Evolutionary conservation across 2,329 filamentous ascomycete genomes (phyloP), one percentile per base, ranked within the genome.

Genomic region (Hymenoscyphus occultus): DNA sequence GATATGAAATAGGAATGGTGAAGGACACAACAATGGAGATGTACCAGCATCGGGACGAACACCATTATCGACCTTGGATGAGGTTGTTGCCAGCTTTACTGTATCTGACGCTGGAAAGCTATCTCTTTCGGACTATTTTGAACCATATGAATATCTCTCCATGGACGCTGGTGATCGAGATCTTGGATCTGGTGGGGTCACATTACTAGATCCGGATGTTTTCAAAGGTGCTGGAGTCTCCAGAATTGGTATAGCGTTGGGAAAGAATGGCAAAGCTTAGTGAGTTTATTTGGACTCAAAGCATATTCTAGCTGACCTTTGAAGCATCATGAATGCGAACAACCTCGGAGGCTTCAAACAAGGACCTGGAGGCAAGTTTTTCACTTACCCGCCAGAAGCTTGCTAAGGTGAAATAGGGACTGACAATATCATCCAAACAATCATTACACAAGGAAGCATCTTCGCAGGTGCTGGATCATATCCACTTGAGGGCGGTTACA

Each of bases 101-200:
- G 73, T 80, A 39, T 77, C 78, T 32, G 63, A 69, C 0, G 75
- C 78, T 1, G 81, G 80, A 6, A 78, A 82, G 54, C 78, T 84
- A 0, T 76, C 75, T 0, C 68, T 84, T 3, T 76, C 78, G 10
- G 83, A 85, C 61, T 85, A 84, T 70, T 85, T 85, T 65, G 82
- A 84, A 77, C 83, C 83, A 0, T 82, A 78, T 67, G 82, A 84
- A 58, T 84, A 85, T 63, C 76, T 77, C 63, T 76, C 79, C 0
- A 74, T 84, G 59, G 81, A 84, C 60, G 81, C 80, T 7, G 82
- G 78, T 0, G 82, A 84, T 62, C 79, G 80, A 60, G 83, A 85
- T 69, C 71, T 85, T 6, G 83, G 82, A n/a, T 75, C 76, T 16
- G 72, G 73, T 1, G 77, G 76, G 5, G 77, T 80, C 0, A 76